These are phyloP conservation scores for Quercus lobata DNA, from an alignment of 331 rosid species.

Conservation along the genomic window DNA sequence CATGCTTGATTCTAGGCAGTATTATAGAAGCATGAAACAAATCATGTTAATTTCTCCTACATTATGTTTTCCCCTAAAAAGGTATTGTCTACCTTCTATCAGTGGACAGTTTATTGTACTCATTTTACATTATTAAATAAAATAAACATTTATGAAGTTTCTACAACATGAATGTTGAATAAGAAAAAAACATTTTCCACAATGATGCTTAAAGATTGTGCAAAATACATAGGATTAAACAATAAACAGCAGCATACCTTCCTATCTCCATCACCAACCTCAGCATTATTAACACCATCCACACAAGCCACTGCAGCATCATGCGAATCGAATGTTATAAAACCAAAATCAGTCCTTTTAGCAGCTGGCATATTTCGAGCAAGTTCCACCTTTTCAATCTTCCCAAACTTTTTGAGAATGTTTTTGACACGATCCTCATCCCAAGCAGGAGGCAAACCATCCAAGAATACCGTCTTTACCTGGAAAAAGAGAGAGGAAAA, in stretches of 20 bases:
- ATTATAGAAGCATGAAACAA: background rate
- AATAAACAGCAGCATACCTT: background rate
- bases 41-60: background rate
- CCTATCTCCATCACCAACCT: slow-evolving; percentile 1
- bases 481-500: background rate
- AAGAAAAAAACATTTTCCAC: background rate
- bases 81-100: background rate
- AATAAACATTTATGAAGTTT: background rate
- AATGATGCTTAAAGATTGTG: background rate
- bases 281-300: background rate
- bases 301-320: background rate
- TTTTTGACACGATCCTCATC: slow-evolving; percentile 1
- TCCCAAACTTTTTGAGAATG: background rate
- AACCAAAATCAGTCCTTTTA: slow-evolving; percentile 4
- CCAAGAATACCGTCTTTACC: slow-evolving; percentile 2
- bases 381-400: slow-evolving; percentile 3
- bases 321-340: slow-evolving; percentile 1
- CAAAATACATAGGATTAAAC: background rate
- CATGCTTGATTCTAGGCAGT: background rate
- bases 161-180: background rate
- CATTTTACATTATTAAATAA: background rate
- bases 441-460: slow-evolving; percentile 9
- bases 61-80: background rate
- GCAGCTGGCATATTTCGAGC: slow-evolving; percentile 7
- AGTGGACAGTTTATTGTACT: background rate